Percentiles rank a stretch among this genome's conserved stretches.
These are phyloP conservation scores for Plectranthus barbatus DNA, from an alignment of 257 asterid genomes.

Conservation along the genomic window DNA sequence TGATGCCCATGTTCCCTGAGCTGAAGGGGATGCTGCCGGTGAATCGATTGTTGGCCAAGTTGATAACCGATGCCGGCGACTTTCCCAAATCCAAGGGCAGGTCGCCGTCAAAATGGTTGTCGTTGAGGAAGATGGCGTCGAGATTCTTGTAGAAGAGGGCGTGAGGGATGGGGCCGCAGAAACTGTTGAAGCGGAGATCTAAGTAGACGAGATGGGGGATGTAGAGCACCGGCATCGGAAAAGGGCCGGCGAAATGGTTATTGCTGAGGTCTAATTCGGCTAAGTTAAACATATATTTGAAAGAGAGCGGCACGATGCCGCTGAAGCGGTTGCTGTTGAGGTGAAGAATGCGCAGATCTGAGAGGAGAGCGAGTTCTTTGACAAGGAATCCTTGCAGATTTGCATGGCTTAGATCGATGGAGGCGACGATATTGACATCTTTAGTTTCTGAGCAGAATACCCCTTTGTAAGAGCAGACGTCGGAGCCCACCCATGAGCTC, in stretches of 20 bases:
- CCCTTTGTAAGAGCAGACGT: no score
- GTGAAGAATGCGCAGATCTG: constrained; percentile 46
- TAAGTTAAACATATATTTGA: constrained; percentile 30
- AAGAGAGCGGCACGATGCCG: constrained; percentile 50
- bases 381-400: constrained; percentile 56
- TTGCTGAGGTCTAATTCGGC: constrained; percentile 83
- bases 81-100: constrained; percentile 63
- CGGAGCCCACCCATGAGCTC: constrained; percentile 48
- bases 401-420: constrained; percentile 80
- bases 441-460: no score
- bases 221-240: constrained; percentile 37
- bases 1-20: constrained; percentile 54
- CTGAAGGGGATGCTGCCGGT: constrained; percentile 67
- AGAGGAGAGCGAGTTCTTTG: constrained; percentile 39
- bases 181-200: constrained; percentile 68
- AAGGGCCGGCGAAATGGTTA: constrained; percentile 59
- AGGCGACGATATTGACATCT: no score
- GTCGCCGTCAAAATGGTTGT: constrained; percentile 57
- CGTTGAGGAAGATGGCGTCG: constrained; percentile 72
- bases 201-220: constrained; percentile 55
- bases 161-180: constrained; percentile 58
- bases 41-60: constrained; percentile 62
- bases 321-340: no score
- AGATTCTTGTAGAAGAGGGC: constrained; percentile 64
- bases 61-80: constrained; percentile 81